These are phyloP conservation scores for Sideroxylon spinosum DNA, from an alignment of 179 eudicot genomes.

Conservation along the genomic window DNA sequence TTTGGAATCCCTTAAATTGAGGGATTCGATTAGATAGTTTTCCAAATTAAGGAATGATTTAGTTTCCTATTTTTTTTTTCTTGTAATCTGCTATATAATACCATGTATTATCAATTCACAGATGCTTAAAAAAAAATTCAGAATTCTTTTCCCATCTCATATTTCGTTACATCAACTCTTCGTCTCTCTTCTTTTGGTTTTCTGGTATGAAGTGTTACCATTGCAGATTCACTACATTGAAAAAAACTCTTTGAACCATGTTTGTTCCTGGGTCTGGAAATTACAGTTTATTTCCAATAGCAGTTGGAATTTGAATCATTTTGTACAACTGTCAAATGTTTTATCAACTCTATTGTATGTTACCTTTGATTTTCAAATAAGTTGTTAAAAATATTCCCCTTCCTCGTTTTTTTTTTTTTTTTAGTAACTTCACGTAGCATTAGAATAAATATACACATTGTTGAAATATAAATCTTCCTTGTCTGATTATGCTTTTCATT, in stretches of 20 bases:
- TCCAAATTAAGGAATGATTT: no score
- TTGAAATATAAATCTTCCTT: neutral
- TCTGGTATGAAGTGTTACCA: no score
- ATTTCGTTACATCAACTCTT: no score
- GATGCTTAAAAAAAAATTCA: no score
- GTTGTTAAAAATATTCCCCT: neutral
- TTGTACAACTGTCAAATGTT: neutral
- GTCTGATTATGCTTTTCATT: slow-evolving; percentile 15
- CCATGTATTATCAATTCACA: no score
- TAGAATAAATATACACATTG: neutral
- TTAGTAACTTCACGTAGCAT: neutral
- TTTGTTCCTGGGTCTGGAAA: neutral
- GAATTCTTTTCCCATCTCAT: no score
- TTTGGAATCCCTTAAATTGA: no score
- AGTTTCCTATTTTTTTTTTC: no score
- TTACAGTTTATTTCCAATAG: neutral
- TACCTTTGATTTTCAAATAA: neutral
- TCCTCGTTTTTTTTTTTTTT: neutral
- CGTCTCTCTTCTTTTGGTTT: no score
- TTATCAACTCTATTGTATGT: neutral
- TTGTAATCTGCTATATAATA: no score
- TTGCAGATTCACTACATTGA: neutral
- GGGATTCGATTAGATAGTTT: no score
- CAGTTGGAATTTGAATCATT: neutral
- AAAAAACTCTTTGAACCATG: neutral